Evolutionary conservation across 2,329 filamentous ascomycete species (phyloP).

Genomic region (Claviceps digitariae): DNA sequence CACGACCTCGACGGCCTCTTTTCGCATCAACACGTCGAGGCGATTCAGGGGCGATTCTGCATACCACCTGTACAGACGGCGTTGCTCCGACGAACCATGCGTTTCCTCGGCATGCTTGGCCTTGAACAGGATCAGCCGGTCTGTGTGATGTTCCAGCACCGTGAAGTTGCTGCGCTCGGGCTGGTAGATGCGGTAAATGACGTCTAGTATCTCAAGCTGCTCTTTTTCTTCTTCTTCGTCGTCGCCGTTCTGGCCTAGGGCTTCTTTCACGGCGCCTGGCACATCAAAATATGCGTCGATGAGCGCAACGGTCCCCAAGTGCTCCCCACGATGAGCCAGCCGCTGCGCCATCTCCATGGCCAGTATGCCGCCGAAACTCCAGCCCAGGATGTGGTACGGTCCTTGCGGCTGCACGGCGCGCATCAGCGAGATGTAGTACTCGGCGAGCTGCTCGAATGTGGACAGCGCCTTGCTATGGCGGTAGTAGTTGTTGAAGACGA

Average conservation of each 20-base stretch:
- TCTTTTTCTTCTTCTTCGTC: neutral
- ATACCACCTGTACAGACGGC: neutral
- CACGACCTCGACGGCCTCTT: neutral
- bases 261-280: neutral
- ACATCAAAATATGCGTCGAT: conserved; percentile 2
- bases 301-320: neutral
- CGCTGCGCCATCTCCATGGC: neutral
- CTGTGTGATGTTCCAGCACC: neutral
- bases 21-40: neutral
- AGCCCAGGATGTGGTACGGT: neutral
- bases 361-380: neutral
- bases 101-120: neutral
- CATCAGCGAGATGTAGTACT: neutral
- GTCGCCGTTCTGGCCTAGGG: neutral
- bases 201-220: neutral
- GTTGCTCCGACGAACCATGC: neutral
- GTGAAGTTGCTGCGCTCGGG: neutral
- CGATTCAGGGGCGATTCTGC: neutral
- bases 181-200: neutral
- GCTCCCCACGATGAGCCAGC: neutral
- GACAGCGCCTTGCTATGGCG: neutral
- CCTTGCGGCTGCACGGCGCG: neutral
- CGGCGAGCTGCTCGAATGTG: neutral
- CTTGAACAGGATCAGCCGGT: neutral
- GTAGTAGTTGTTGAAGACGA: conserved; percentile 1